Evolutionary conservation across 179 eudicot genomes (phyloP), one percentile per base, ranked within the genome.

Genomic region (Amaranthus tricolor): DNA sequence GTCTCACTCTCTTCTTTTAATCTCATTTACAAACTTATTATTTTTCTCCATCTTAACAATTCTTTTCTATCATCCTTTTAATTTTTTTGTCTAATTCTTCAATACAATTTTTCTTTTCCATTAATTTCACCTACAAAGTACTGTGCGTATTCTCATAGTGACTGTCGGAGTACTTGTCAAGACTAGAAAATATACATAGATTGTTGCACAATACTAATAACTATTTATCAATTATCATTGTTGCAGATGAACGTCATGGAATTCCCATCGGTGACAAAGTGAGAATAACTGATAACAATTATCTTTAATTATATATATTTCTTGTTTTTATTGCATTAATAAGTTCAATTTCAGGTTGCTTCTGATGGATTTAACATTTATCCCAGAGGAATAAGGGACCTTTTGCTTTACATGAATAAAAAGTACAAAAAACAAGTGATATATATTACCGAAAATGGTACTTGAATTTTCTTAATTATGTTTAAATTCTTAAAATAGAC

Each of bases 391-490:
- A 76, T 88, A 52, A 68, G 62, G 31, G 79, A 86, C 66, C 78
- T 88, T 58, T 70, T 88, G 16, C 62, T 74, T 53, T 73, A 86
- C 71, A 77, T 78, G 50, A 88, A 83, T 77, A 43, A 65, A n/a
- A 83, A 80, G 40, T 88, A 88, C 80, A 85, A 75, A 4, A 66
- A 79, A 70, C 86, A 74, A 48, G 58, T 54, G 45, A 78, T 88
- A 61, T 86, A 83, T 68, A 88, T 88, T 67, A 85, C 89, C 5
- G 91, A 88, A 67, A 84, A 81, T 71, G 91, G 91, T 88, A 86
- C 7, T 40, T 7, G 17, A 68, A 14, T 59, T 50, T 20, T 20
- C 53, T 45, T 59, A 54, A 51, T 50, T 50, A 11, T 59, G 62
- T 60, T 58, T 59, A 11, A n/a, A 7, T 24, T 45, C 5, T 15